Base-by-base conservation (phyloP, 2,329 filamentous ascomycete genomes). In the Fusarium duplospermum region DNA sequence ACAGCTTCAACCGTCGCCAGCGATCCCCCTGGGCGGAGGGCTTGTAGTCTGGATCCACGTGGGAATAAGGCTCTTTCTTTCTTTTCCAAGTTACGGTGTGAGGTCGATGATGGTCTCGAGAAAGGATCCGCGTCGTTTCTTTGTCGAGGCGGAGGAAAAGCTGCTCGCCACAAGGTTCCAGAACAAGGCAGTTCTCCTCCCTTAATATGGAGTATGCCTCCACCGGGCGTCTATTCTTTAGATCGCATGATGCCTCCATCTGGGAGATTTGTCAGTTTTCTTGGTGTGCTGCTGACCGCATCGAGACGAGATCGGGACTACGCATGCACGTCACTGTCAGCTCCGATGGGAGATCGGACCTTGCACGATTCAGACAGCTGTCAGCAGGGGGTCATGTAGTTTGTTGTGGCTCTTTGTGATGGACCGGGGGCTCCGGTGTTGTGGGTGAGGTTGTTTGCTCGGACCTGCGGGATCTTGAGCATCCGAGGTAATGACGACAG, bases 401-500 rank as follows among this genome's bases (percentile, higher is more conserved):
- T 31, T 31, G 50, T 62, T 18, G 35, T 73, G 70, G 65, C 38
- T 67, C 50, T 3, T 59, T 18, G 27, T 73, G 70, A 54, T 42
- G 67, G 56, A 31, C 40, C 45, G n/a, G 54, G 58, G 40, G 24
- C 45, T 73, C 31, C 54, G 64, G 38, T 20, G 63, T 64, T 22
- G 9, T 35, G 16, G 38, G 31, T 45, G 20, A 50, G 5, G 16
- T 54, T 18, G 22, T 36, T 61, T 3, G 47, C 60, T 68, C 45
- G 54, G 59, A 47, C 62, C 6, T 45, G 22, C 18, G 54, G 38
- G 22, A 54, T 40, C 59, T 35, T 64, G 33, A 60, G 31, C 16
- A 36, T 31, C 47, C 47, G 47, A 52, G 47, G 18, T 4, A 45
- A 29, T 61, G 58, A 64, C 38, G 47, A 60, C 22, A 50, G 20